Base-by-base conservation (phyloP, 2,329 filamentous ascomycete species). In the Pseudocercospora musae region DNA sequence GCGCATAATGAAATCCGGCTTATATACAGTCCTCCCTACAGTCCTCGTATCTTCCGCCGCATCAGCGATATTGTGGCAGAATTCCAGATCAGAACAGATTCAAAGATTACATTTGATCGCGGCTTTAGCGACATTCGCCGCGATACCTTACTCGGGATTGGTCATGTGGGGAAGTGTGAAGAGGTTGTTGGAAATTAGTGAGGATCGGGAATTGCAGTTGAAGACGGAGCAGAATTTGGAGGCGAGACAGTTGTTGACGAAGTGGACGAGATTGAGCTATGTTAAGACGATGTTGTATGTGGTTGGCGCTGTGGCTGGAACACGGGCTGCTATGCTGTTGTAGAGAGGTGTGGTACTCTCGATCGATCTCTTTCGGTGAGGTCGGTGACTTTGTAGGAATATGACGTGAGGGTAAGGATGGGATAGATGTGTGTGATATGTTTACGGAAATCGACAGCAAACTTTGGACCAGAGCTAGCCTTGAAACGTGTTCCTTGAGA, bases 191-290 rank as follows among this genome's bases (percentile, higher is more conserved):
- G 53, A 58, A 44, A 68, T 66, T 21, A 64, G 64, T 52, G 46
- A 65, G 52, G 52, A 57, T 46, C 33, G 50, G 23, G 54, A 33
- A 7, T 11, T 60, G 31, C 58, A 62, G 37, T 59, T 54, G 18
- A 66, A 68, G 59, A 57, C 56, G 25, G 63, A 64, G 50, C 63
- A 62, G 44, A 63, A 21, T 21, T 50, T 66, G 40, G 63, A 68
- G 50, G 57, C 63, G 48, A 40, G 50, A 46, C 64, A 59, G 20
- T 59, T 66, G 57, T 53, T 67, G 58, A 60, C 44, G 49, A 27
- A 29, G 44, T 64, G 66, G 61, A 59, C 58, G 18, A 42, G 37
- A 29, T 40, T 58, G 58, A 65, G 62, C 31, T 59, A 40, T 33
- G 21, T 63, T 10, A 53, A 57, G 20, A 57, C 53, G 18, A 57